Base-by-base conservation (phyloP, 2,329 filamentous ascomycete genomes). In the Knufia fluminis region DNA sequence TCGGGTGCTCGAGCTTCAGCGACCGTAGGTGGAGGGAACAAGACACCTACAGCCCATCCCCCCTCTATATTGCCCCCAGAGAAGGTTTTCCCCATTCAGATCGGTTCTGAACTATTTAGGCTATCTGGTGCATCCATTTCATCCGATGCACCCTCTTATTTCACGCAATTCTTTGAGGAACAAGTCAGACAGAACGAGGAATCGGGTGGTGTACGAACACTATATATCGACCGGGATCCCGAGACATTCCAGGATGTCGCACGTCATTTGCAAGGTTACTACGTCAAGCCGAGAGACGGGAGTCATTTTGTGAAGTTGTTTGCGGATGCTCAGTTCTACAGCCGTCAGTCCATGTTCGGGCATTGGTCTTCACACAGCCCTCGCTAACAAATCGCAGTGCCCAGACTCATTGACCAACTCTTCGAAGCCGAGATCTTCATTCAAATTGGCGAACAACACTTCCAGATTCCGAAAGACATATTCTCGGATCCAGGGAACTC, bases 151-250 rank as follows among this genome's bases (percentile, higher is more conserved):
- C 91, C 91, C 51, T 96, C 90, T 44, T 96, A 96, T 67, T 96
- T 97, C 69, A 94, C 91, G 17, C 84, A 88, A 59, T 96, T 92
- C 71, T 97, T 97, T 67, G 76, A 82, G 58, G 86, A 86, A 60
- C 90, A 96, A 68, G 68, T 96, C 35, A 76, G 78, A 50, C 70
- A 73, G 57, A 82, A 77, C 43, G 76, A 80, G 52, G 74, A 77
- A 41, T 75, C 76, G 49, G 77, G 77, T 49, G 71, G 69, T 47
- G 68, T 94, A 51, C 82, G 85, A 57, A 95, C 91, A 0, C 74
- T 97, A 4, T 96, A 96, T 68, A 96, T 97, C 61, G 91, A 97
- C 66, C 84, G 91, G 53, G 91, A 97, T 66, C 90, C 91, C 0
- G 74, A 75, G 12, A 96, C 89, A 0, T 97, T 97, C 65, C 78